phyloP scores from a whole-genome alignment of 2,329 filamentous ascomycete genomes.

The Fusarium sarcochroum region DNA sequence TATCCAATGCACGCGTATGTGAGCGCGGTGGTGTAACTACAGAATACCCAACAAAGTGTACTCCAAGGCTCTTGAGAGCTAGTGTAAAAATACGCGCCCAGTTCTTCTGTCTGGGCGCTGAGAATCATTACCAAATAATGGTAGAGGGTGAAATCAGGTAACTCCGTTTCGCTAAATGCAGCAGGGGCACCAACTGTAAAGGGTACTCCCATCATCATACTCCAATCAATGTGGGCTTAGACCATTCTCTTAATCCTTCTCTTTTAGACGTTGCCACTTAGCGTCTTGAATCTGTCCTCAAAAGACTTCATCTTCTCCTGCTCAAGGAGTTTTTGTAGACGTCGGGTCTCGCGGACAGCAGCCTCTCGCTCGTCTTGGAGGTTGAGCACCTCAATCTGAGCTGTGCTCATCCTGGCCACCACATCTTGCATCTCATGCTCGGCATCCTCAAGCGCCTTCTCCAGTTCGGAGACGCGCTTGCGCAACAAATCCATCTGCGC shows the following conservation, averaged over 20 bases:
- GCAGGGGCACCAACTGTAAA: slow-evolving; percentile 31
- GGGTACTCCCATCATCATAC: slow-evolving; percentile 31
- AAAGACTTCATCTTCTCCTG: slow-evolving; percentile 71
- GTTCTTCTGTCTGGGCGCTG: slow-evolving; percentile 25
- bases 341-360: slow-evolving; percentile 78
- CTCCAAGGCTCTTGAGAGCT: slow-evolving; percentile 31
- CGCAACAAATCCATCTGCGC: slow-evolving; percentile 82
- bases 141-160: slow-evolving; percentile 49
- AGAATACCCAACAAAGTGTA: slow-evolving; percentile 29
- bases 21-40: slow-evolving; percentile 32
- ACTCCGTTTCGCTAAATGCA: slow-evolving; percentile 59
- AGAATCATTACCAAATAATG: slow-evolving; percentile 36
- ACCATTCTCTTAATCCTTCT: slow-evolving; percentile 14
- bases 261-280: slow-evolving; percentile 48
- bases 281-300: slow-evolving; percentile 55
- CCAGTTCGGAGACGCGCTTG: slow-evolving; percentile 84
- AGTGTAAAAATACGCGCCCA: slow-evolving; percentile 17
- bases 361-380: slow-evolving; percentile 82
- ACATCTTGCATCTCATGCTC: slow-evolving; percentile 88
- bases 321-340: slow-evolving; percentile 76
- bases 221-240: slow-evolving; percentile 26
- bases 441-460: slow-evolving; percentile 72
- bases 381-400: slow-evolving; percentile 86
- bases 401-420: slow-evolving; percentile 82
- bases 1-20: slow-evolving; percentile 34